Conservation (phyloP, 148 eudicot genomes). For the Rhododendron henanense region DNA sequence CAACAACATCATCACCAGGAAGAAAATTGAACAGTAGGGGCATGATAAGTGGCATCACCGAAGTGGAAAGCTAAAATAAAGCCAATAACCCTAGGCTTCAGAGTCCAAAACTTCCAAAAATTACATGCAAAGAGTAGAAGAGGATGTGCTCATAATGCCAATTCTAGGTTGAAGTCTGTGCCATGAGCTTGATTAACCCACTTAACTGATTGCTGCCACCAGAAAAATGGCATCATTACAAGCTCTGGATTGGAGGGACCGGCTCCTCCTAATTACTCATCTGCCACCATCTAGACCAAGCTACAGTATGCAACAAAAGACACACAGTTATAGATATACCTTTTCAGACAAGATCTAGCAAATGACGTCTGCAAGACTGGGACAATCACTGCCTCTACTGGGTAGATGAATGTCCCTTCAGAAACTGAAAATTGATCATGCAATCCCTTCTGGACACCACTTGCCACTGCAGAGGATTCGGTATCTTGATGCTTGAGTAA, state of each 20-base stretch:
- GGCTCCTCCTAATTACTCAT: neutral
- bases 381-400: slow-evolving; percentile 83
- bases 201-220: neutral
- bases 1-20: neutral
- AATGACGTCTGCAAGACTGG: slow-evolving; percentile 79
- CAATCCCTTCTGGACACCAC: slow-evolving; percentile 32
- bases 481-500: slow-evolving; percentile 19
- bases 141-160: neutral
- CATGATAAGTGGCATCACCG: neutral
- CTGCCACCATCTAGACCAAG: neutral
- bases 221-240: neutral
- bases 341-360: slow-evolving; percentile 76
- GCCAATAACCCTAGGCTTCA: neutral
- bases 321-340: slow-evolving; percentile 32
- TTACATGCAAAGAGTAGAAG: neutral
- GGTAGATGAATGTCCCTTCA: slow-evolving; percentile 77
- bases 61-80: neutral
- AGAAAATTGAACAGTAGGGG: neutral
- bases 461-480: slow-evolving; percentile 36
- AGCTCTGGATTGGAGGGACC: neutral
- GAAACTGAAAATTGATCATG: slow-evolving; percentile 33
- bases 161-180: neutral
- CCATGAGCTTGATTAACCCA: neutral
- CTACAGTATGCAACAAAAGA: slow-evolving; percentile 3
- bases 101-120: neutral